Evolutionary conservation across 208 protist species (phyloP).

Genomic region (Acanthamoeba lenticulata): DNA sequence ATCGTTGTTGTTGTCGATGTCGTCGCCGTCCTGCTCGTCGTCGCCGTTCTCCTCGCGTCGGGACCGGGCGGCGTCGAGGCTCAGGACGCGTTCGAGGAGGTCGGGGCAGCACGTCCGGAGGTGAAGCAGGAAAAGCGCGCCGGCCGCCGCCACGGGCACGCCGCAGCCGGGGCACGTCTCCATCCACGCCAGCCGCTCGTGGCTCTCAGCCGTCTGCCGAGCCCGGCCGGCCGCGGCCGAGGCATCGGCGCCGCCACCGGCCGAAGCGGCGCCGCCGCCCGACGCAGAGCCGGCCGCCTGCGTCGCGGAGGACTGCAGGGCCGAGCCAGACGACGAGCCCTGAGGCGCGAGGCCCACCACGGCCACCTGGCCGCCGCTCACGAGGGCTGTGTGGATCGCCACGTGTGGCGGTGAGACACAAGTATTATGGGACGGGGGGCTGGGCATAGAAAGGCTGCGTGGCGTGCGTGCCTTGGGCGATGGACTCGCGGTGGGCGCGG

Average conservation of each 20-base stretch:
- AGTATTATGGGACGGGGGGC: not conserved
- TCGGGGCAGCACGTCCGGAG: not conserved
- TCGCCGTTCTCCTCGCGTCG: too few species aligned
- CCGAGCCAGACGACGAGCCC: too few species aligned
- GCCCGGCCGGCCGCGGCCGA: too few species aligned
- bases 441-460: too few species aligned
- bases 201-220: not conserved
- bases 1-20: too few species aligned
- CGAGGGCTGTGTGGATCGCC: not conserved
- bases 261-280: too few species aligned
- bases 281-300: not conserved
- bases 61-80: not conserved
- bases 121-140: not conserved
- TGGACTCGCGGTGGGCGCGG: not conserved
- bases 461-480: not conserved
- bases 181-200: not conserved
- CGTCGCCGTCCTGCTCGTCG: too few species aligned
- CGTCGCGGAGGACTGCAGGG: not conserved
- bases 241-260: too few species aligned
- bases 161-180: constrained; percentile 12
- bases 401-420: too few species aligned
- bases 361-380: not conserved
- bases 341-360: not conserved
- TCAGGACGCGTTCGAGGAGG: not conserved
- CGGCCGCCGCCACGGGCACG: not conserved